Conservation (phyloP, 2,329 filamentous ascomycete species). For the Byssochlamys sp. region DNA sequence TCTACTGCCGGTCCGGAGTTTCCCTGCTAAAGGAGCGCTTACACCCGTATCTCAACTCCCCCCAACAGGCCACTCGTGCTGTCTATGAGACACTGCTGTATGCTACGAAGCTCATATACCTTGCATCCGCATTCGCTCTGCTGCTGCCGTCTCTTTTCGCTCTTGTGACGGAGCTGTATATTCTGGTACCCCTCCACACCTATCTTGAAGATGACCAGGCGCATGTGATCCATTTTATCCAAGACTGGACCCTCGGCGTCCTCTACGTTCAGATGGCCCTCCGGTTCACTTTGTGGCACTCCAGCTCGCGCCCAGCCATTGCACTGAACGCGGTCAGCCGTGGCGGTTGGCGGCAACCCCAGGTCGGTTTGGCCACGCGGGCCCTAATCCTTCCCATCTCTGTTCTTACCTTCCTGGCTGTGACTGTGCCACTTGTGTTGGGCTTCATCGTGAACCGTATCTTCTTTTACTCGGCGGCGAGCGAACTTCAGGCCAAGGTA, state of each 20-base stretch:
- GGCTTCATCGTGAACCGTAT: slow-evolving; percentile 45
- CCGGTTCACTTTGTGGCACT: slow-evolving; percentile 59
- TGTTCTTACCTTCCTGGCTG: slow-evolving; percentile 51
- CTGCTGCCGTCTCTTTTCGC: slow-evolving; percentile 73
- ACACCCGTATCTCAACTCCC: slow-evolving; percentile 20
- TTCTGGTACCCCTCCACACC: slow-evolving; percentile 77
- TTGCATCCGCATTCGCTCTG: slow-evolving; percentile 64
- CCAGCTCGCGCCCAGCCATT: slow-evolving; percentile 59
- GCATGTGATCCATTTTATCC: slow-evolving; percentile 64
- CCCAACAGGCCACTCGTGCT: slow-evolving; percentile 17
- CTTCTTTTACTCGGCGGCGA: slow-evolving; percentile 20
- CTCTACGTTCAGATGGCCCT: slow-evolving; percentile 75
- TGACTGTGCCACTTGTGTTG: slow-evolving; percentile 55
- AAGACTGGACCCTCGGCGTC: slow-evolving; percentile 87
- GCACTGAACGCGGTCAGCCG: slow-evolving; percentile 66
- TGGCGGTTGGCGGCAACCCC: slow-evolving; percentile 68
- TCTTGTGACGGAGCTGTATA: slow-evolving; percentile 73
- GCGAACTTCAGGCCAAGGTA: slow-evolving; percentile 31
- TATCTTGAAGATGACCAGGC: slow-evolving; percentile 44
- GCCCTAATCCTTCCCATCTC: slow-evolving; percentile 73
- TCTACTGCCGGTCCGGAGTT: slow-evolving; percentile 35
- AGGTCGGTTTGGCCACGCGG: slow-evolving; percentile 68
- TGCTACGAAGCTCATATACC: slow-evolving; percentile 55
- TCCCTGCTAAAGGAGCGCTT: slow-evolving; percentile 14
- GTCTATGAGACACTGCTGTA: slow-evolving; percentile 17